A percentile compares a stretch with the other conserved stretches of the same genome.
Evolutionary conservation across 495 filamentous ascomycete species (phyloP).

Genomic region (Jackrogersella multiformis): DNA sequence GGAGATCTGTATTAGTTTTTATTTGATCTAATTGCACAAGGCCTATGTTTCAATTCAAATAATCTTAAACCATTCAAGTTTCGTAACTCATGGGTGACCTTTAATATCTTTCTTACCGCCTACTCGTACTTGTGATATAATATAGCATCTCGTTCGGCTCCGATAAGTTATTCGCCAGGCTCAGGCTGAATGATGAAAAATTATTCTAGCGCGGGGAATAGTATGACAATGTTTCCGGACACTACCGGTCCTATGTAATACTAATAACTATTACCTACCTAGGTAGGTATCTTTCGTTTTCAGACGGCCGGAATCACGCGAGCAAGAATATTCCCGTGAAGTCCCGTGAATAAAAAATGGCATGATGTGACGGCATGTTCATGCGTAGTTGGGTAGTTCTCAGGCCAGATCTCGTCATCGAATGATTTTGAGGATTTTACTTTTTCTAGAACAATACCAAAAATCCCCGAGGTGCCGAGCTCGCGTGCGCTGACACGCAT

Average conservation of each 20-base stretch:
- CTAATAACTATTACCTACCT: not conserved
- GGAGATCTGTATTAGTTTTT: not conserved
- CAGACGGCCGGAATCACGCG: constrained; percentile 10
- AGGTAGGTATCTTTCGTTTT: too few species aligned
- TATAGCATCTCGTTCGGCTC: constrained; percentile 8
- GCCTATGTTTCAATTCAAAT: constrained; percentile 5
- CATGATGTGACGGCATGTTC: constrained; percentile 38
- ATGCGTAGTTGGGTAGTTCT: constrained; percentile 28
- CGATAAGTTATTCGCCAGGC: constrained; percentile 23
- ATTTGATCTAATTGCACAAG: not conserved
- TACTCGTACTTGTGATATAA: constrained; percentile 13
- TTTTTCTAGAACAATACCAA: constrained; percentile 31
- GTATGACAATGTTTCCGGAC: constrained; percentile 16
- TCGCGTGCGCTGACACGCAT: constrained; percentile 16
- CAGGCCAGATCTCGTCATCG: constrained; percentile 30
- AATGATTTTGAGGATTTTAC: constrained; percentile 19
- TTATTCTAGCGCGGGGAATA: constrained; percentile 23
- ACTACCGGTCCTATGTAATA: constrained; percentile 17
- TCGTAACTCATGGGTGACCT: constrained; percentile 13
- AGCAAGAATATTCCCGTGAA: constrained; percentile 10
- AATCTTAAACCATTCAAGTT: constrained; percentile 18
- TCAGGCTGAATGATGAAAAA: constrained; percentile 24
- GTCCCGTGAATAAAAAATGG: constrained; percentile 33
- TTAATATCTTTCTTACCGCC: constrained; percentile 18
- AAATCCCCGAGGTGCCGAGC: constrained; percentile 22